These are phyloP conservation scores for Ephemerocybe angulata DNA, from an alignment of 768 basidiomycete genomes.

Conservation along the genomic window DNA sequence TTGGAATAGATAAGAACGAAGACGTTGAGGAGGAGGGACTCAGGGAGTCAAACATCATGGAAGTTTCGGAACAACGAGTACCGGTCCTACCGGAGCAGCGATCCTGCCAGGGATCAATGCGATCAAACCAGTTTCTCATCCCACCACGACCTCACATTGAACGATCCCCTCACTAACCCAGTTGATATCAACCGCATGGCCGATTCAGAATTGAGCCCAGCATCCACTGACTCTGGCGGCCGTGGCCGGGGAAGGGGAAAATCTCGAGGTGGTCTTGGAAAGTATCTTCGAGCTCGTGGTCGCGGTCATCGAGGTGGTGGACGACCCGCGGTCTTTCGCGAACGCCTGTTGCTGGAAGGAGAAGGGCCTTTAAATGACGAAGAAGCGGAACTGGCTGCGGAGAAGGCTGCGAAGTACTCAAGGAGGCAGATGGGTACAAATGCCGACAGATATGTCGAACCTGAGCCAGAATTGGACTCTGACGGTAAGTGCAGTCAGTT, in stretches of 20 bases:
- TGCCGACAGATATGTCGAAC: conserved; percentile 70
- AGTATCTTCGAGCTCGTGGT: conserved; percentile 70
- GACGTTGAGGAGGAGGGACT: too few species aligned
- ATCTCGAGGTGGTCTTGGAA: conserved; percentile 67
- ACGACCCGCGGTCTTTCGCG: conserved; percentile 63
- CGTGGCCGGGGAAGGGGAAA: conserved; percentile 51
- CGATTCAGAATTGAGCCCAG: not conserved
- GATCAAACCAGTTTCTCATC: too few species aligned
- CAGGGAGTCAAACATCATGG: too few species aligned
- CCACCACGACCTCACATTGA: too few species aligned
- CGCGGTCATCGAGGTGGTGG: conserved; percentile 51
- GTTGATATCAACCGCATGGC: not conserved
- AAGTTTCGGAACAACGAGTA: too few species aligned
- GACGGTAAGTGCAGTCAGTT: conserved; percentile 45
- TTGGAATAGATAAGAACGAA: too few species aligned
- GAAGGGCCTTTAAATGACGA: conserved; percentile 45
- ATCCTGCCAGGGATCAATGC: too few species aligned
- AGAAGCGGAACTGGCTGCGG: conserved; percentile 49
- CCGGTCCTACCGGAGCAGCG: too few species aligned
- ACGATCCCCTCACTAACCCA: not conserved
- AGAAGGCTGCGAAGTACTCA: conserved; percentile 47
- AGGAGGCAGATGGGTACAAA: conserved; percentile 64
- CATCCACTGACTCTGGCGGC: conserved; percentile 11
- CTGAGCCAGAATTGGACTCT: conserved; percentile 63
- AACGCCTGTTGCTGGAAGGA: conserved; percentile 57